A percentile compares a stretch with the other conserved stretches of the same genome.
These are phyloP conservation scores for Penicillium sp. DNA, from an alignment of 2,329 filamentous ascomycete genomes.

Conservation along the genomic window DNA sequence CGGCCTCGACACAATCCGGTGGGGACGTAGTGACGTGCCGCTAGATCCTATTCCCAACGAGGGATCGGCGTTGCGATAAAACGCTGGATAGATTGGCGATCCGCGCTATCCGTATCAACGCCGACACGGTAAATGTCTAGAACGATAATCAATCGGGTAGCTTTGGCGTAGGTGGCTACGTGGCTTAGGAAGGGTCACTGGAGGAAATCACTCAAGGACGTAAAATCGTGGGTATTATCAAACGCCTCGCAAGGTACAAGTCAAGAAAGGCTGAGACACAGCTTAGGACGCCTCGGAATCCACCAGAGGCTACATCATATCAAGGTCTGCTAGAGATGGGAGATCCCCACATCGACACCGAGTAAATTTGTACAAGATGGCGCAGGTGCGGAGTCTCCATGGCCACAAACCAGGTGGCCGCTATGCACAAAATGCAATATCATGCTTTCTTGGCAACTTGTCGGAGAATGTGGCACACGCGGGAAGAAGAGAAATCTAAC, in stretches of 20 bases:
- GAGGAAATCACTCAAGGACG: conserved; percentile 3
- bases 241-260: conserved; percentile 30
- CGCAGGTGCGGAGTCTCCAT: conserved; percentile 1
- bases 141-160: neutral
- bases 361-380: conserved; percentile 14
- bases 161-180: neutral
- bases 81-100: too few species aligned
- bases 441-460: neutral
- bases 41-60: neutral
- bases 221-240: conserved; percentile 35
- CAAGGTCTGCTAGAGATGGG: neutral
- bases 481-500: conserved; percentile 1
- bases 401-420: conserved; percentile 18
- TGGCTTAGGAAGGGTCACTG: neutral
- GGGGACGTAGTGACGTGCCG: neutral
- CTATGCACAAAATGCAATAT: conserved; percentile 9
- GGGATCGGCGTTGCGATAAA: neutral
- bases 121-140: neutral
- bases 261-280: conserved; percentile 37
- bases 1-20: neutral
- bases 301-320: conserved; percentile 14
- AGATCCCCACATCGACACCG: neutral
- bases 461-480: neutral
- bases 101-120: neutral
- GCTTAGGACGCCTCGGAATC: conserved; percentile 34